Conservation (phyloP, 192 early-diverging fungal genomes). For the Linnemannia elongata region DNA sequence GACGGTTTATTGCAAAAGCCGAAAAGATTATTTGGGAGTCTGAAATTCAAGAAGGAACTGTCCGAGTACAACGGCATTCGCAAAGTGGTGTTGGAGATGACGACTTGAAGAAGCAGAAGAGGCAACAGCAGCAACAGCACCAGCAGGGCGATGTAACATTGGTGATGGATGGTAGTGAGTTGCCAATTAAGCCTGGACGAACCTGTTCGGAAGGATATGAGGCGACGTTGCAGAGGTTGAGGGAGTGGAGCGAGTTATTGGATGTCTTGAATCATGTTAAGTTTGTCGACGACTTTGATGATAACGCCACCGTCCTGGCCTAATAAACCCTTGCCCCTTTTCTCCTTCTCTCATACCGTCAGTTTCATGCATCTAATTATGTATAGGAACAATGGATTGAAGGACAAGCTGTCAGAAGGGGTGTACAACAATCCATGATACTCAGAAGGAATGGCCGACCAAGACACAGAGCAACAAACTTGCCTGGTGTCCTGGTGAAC, state of each 20-base stretch:
- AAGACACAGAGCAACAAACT: background rate
- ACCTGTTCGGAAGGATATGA: constrained; percentile 36
- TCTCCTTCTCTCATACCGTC: constrained; percentile 17
- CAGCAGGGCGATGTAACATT: background rate
- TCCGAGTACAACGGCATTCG: constrained; percentile 20
- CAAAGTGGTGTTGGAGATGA: background rate
- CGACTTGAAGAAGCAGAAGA: background rate
- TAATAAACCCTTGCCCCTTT: constrained; percentile 26
- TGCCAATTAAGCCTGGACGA: constrained; percentile 8
- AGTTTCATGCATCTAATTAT: constrained; percentile 48
- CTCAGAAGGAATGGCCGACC: too few species aligned
- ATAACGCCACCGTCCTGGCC: constrained; percentile 1
- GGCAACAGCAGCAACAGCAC: background rate
- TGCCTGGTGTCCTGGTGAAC: constrained; percentile 74
- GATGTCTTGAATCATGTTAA: constrained; percentile 51
- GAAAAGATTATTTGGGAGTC: constrained; percentile 48
- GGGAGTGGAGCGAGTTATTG: constrained; percentile 42
- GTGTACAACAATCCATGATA: too few species aligned
- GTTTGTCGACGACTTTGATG: constrained; percentile 29
- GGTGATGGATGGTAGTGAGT: background rate
- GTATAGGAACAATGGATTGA: background rate
- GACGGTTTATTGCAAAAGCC: constrained; percentile 33
- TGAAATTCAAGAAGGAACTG: constrained; percentile 36
- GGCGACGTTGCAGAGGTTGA: constrained; percentile 27
- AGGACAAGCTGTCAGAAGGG: too few species aligned